Percentiles rank a stretch among this genome's conserved stretches.
phyloP scores from a whole-genome alignment of 495 filamentous ascomycete genomes.

The Penicillium chermesinum region DNA sequence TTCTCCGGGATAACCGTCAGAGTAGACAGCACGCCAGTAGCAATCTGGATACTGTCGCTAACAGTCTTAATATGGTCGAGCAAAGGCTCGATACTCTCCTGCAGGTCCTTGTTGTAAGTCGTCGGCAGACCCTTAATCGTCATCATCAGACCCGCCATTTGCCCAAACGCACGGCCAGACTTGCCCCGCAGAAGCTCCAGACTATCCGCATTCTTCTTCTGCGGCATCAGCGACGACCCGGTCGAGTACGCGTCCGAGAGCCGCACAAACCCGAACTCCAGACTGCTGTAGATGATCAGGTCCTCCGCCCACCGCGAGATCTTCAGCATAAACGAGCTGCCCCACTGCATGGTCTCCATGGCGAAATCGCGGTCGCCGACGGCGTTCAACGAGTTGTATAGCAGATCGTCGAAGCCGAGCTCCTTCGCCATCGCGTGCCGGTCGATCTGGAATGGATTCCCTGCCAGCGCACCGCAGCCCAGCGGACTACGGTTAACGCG shows the following conservation, averaged over 20 bases:
- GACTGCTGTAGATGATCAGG: constrained; percentile 78
- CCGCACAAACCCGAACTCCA: constrained; percentile 78
- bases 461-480: constrained; percentile 83
- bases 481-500: constrained; percentile 77
- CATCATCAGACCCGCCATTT: constrained; percentile 84
- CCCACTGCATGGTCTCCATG: constrained; percentile 89
- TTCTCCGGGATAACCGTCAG: constrained; percentile 62
- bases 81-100: constrained; percentile 85
- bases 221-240: constrained; percentile 83
- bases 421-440: constrained; percentile 83
- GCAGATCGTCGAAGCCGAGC: constrained; percentile 76
- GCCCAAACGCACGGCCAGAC: constrained; percentile 75
- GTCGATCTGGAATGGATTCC: constrained; percentile 87
- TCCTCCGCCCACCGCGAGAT: constrained; percentile 86
- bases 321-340: constrained; percentile 76
- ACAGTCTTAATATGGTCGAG: constrained; percentile 87
- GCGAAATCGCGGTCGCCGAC: constrained; percentile 88
- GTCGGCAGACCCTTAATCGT: constrained; percentile 84
- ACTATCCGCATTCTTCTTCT: constrained; percentile 75
- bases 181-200: constrained; percentile 88
- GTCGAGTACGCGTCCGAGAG: constrained; percentile 85
- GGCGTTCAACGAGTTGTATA: constrained; percentile 79
- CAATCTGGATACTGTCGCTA: constrained; percentile 78
- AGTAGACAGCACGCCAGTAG: constrained; percentile 67
- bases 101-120: constrained; percentile 93